Conservation (phyloP, 1,284 basidiomycete genomes). For the Tranzscheliella williamsii region DNA sequence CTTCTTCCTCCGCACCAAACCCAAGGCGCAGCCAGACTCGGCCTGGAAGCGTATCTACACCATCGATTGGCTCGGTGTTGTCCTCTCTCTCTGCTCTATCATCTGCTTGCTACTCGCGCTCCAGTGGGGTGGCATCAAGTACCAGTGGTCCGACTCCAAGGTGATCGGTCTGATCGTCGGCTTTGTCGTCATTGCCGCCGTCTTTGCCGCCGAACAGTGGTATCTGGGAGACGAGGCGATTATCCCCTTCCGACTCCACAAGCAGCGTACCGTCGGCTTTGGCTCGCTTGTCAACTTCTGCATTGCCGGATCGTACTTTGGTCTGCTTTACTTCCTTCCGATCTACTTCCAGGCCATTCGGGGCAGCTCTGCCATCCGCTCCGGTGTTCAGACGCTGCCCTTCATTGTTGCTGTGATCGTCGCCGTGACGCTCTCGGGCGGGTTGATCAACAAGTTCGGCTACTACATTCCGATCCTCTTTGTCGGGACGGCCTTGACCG, state of each 20-base stretch:
- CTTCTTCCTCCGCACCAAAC: constrained; percentile 26
- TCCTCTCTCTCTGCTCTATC: constrained; percentile 47
- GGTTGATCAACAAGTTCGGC: constrained; percentile 36
- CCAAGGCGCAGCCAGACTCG: neutral
- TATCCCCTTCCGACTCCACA: constrained; percentile 54
- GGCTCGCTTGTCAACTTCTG: constrained; percentile 46
- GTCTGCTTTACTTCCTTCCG: constrained; percentile 31
- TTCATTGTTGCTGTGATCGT: constrained; percentile 53
- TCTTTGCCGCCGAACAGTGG: constrained; percentile 44
- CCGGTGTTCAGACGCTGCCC: constrained; percentile 54
- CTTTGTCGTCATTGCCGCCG: constrained; percentile 29
- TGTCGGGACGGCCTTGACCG: constrained; percentile 19
- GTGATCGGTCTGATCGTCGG: constrained; percentile 55
- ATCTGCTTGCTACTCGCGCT: constrained; percentile 57
- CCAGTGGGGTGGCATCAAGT: constrained; percentile 48
- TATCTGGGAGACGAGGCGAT: constrained; percentile 53
- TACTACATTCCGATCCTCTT: constrained; percentile 41
- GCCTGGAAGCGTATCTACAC: constrained; percentile 14
- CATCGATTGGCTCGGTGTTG: constrained; percentile 56
- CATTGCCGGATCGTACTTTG: constrained; percentile 31
- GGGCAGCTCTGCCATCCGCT: constrained; percentile 43
- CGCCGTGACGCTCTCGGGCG: constrained; percentile 41
- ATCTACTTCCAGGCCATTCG: constrained; percentile 48
- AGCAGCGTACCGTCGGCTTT: constrained; percentile 32
- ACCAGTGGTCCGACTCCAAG: constrained; percentile 41